Conservation (phyloP, 2,329 filamentous ascomycete species). For the Epichloe coenophiala region DNA sequence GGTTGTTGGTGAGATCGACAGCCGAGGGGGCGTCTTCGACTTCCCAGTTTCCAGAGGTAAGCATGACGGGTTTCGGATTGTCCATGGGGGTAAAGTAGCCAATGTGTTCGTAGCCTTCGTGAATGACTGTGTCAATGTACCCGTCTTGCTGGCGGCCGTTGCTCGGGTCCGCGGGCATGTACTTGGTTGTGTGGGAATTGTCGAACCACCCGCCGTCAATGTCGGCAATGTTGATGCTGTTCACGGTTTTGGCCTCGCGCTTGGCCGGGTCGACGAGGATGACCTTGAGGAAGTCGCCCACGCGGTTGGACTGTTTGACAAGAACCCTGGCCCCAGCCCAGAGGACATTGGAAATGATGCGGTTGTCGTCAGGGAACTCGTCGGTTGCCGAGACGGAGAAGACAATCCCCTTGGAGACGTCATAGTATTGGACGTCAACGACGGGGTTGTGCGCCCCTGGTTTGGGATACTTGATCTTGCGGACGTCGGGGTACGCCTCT, state of each 20-base stretch:
- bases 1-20: constrained; percentile 69
- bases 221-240: constrained; percentile 63
- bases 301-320: constrained; percentile 84
- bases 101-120: constrained; percentile 78
- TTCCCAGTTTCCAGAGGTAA: constrained; percentile 87
- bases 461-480: constrained; percentile 94
- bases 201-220: constrained; percentile 98
- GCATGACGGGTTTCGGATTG: constrained; percentile 64
- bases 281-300: constrained; percentile 82
- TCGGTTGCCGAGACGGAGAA: constrained; percentile 68
- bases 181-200: constrained; percentile 73
- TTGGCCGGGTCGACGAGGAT: constrained; percentile 67
- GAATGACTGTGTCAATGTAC: constrained; percentile 82
- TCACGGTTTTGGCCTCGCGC: constrained; percentile 63
- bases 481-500: constrained; percentile 81
- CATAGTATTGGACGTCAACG: constrained; percentile 80
- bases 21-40: constrained; percentile 75
- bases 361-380: constrained; percentile 67
- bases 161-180: constrained; percentile 67
- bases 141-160: constrained; percentile 72
- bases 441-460: constrained; percentile 86
- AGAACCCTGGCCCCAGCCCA: constrained; percentile 82
- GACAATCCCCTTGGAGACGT: constrained; percentile 60
- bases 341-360: constrained; percentile 83
- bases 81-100: constrained; percentile 88